phyloP scores from a whole-genome alignment of 345 rosid species.

The Litchi chinensis region DNA sequence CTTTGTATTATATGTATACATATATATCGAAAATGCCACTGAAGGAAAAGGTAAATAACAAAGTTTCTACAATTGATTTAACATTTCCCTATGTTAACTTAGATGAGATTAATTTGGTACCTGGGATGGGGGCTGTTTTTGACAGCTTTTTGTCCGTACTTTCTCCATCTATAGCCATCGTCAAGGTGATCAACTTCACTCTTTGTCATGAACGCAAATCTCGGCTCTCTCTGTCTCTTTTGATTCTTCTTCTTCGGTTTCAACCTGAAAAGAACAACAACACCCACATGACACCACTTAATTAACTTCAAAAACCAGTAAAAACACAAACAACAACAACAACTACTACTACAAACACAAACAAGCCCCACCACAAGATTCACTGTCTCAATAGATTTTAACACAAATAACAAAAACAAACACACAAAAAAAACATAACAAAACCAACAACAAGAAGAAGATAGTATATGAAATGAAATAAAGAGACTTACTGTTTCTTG shows the following conservation, averaged over 20 bases:
- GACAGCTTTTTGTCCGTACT: conserved; percentile 98
- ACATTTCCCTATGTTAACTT: too few relatives aligned
- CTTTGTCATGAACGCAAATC: conserved; percentile 96
- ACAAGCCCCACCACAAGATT: neutral
- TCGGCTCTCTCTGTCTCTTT: conserved; percentile 77
- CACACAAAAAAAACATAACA: neutral
- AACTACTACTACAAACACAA: neutral
- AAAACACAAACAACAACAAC: neutral
- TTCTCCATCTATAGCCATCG: conserved; percentile 97
- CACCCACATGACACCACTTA: conserved; percentile 1
- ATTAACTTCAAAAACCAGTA: neutral
- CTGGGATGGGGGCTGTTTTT: conserved; percentile 97
- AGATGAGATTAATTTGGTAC: conserved; percentile 31
- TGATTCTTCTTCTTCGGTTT: conserved; percentile 86
- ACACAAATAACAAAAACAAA: neutral
- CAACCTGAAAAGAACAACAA: conserved; percentile 50
- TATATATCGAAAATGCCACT: too few relatives aligned
- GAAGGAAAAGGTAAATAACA: too few relatives aligned
- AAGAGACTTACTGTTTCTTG: conserved; percentile 70
- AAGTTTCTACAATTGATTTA: too few relatives aligned
- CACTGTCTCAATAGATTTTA: neutral
- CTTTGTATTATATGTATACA: too few relatives aligned
- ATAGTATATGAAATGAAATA: neutral
- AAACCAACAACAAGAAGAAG: conserved; percentile 7
- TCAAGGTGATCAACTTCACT: conserved; percentile 95